Evolutionary conservation across 2,329 filamentous ascomycete species (phyloP), one percentile per base, ranked within the genome.

Genomic region (Trichothecium sympodiale): DNA sequence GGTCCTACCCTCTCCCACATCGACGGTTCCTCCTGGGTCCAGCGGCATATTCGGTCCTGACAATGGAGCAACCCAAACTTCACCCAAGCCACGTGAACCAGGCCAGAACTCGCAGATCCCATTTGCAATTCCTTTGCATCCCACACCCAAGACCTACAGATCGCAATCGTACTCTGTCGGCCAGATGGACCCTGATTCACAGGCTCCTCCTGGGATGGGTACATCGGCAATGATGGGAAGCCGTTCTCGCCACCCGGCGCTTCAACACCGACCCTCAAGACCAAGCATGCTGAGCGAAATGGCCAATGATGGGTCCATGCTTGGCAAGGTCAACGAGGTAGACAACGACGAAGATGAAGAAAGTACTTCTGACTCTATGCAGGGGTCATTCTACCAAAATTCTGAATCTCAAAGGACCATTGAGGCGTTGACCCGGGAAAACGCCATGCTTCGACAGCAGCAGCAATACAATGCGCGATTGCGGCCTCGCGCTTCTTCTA

Each of bases 81-180:
- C 71, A 26, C 65, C 65, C 32, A 64, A 57, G 38, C 66, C 63
- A 32, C 67, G 66, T 51, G 72, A 71, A 46, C 69, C 56, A 46
- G 69, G 56, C 25, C 63, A 64, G 29, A 79, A 72, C 42, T 58
- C 68, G 46, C 77, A 89, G 43, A 83, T 94, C 36, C 84, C 86
- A 1, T 94, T 94, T 50, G 73, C 83, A 6, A 93, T 94, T 45
- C 87, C 87, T 4, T 67, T 94, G 15, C 84, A 94, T 43, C 87
- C 89, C 1, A 91, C 85, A 0, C 84, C 84, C 2, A 96, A 96
- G 58, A 87, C 85, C 1, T 91, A 94, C 49, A 80, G 91, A 30
- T 98, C 91, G 5, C 86, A 95, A 57, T 96, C 91, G 4, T 96
- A 96, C 57, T 96, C 89, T 0, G 89, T 94, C 33, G 88, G 88